Evolutionary conservation across 805 yeast species (phyloP), one percentile per base, ranked within the genome.

Genomic region (Kuraishia piskuri): DNA sequence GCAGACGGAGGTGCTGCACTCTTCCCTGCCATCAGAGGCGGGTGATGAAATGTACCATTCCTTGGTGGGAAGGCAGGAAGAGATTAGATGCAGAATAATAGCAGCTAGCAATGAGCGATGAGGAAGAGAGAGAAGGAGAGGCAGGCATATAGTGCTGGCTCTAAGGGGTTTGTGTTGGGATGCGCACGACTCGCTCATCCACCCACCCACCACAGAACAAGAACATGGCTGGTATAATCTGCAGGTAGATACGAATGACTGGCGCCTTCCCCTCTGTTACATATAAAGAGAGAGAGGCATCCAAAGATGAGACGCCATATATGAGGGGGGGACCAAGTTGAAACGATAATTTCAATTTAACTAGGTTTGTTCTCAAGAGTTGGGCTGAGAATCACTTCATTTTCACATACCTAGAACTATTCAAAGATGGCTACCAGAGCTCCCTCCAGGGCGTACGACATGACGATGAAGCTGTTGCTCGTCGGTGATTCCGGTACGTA

Each of bases 391-490:
- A 40, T 22, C 24, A 21, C 24, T 20, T 46, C 26, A 25, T 24
- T 24, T 25, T 46, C 49, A 23, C 19, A 46, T 46, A 46, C 40
- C 3, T 31, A 3, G 14, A 31, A 7, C 40, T 5, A 45, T 45
- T 22, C 23, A n/a, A 47, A 49, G 52, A 79, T 78, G 83, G 76
- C 84, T 56, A 79, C 79, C 49, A 81, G 83, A 76, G 78, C 82
- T 58, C 80, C 82, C 22, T 75, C 82, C n/a, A 81, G 86, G 69
- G 79, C 90, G 54, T 90, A 88, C 65, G 96, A 90, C 67, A 84
- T 90, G 73, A 87, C 92, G 63, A 86, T 91, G 86, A 91, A 91
- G 75, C 82, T 92, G 63, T 78, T 92, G 61, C 80, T 92, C 60
- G 96, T 92, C 59, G 98, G 98, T 55, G 97, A 91, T 73, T 88